A percentile compares a stretch with the other conserved stretches of the same genome.
Evolutionary conservation across 139 green algal genomes (phyloP).

Genomic region (Volvox africanus): DNA sequence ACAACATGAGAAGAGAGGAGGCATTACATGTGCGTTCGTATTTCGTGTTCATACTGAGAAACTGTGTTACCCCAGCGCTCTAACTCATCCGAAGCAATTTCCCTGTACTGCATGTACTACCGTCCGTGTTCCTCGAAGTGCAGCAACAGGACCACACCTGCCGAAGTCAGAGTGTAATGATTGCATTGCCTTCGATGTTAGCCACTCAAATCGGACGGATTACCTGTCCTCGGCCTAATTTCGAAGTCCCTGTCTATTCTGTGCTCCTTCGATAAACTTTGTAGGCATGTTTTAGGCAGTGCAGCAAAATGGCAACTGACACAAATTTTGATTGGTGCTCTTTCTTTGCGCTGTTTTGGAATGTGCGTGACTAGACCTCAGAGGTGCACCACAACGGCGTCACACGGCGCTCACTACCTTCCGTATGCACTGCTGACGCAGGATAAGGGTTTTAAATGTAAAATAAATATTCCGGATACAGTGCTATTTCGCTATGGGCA

Average conservation of each 20-base stretch:
- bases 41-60: no score
- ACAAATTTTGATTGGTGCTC: slow-evolving; percentile 51
- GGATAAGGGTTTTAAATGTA: slow-evolving; percentile 71
- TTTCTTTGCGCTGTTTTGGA: slow-evolving; percentile 58
- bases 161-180: no score
- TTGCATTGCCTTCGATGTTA: no score
- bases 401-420: background rate
- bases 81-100: no score
- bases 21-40: no score
- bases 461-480: slow-evolving; percentile 72
- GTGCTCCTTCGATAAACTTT: background rate
- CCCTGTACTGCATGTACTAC: background rate
- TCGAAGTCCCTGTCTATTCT: slow-evolving; percentile 18
- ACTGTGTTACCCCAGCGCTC: no score
- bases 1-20: no score
- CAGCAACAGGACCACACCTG: background rate
- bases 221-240: background rate
- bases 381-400: background rate
- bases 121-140: slow-evolving; percentile 2
- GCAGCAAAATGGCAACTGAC: background rate
- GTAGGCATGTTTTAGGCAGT: slow-evolving; percentile 14
- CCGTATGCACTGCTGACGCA: slow-evolving; percentile 20
- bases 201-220: no score
- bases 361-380: slow-evolving; percentile 16
- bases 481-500: slow-evolving; percentile 67